These are phyloP conservation scores for Pestalotiopsis fici DNA, from an alignment of 2,329 filamentous ascomycete genomes.

Conservation along the genomic window DNA sequence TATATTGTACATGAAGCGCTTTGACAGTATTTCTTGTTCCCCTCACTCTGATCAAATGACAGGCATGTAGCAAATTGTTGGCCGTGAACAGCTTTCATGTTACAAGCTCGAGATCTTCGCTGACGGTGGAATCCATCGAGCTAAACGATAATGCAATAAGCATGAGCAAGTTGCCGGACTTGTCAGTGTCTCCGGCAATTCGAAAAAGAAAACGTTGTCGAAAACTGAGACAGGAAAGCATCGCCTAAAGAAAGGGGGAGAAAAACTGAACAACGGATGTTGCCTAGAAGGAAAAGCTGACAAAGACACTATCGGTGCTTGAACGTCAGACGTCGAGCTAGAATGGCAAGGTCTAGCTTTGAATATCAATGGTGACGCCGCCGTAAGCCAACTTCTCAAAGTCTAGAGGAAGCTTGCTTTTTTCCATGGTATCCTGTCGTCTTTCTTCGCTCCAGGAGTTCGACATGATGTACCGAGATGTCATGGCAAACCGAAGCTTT, in stretches of 20 bases:
- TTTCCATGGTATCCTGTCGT: conserved; percentile 23
- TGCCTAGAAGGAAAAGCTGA: background rate
- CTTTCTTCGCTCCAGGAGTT: conserved; percentile 34
- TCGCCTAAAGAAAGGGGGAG: background rate
- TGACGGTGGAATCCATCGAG: background rate
- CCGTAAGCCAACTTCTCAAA: conserved; percentile 27
- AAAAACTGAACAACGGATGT: background rate
- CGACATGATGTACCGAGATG: conserved; percentile 52
- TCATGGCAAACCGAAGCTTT: conserved; percentile 57
- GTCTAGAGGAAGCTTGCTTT: conserved; percentile 34
- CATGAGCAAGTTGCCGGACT: background rate
- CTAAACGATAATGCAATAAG: background rate
- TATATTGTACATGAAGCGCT: too few species aligned
- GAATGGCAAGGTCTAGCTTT: background rate
- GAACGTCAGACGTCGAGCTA: background rate
- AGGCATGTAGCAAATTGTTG: too few species aligned
- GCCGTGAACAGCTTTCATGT: too few species aligned
- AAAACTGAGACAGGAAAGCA: background rate
- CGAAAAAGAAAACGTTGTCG: background rate
- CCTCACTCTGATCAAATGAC: too few species aligned
- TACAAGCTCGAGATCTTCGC: background rate
- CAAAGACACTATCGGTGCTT: background rate
- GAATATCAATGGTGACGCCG: conserved; percentile 13
- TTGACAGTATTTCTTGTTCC: too few species aligned
- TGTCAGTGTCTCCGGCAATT: too few species aligned